Conservation (phyloP, 805 yeast genomes). For the Candida maesae region DNA sequence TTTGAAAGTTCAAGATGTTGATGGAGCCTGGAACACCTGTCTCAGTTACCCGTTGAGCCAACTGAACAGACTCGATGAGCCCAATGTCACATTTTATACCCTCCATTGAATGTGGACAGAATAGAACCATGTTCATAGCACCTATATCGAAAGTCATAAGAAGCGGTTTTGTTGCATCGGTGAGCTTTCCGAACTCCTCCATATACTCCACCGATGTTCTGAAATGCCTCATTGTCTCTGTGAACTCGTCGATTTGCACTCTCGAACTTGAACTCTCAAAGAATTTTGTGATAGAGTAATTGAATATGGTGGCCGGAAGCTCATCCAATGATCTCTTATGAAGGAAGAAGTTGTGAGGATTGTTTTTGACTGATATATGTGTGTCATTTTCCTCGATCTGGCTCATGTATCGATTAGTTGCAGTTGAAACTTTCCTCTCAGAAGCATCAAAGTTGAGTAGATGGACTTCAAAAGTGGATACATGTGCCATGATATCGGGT, state of each 20-base stretch:
- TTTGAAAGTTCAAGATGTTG: constrained; percentile 16
- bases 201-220: constrained; percentile 1
- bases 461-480: constrained; percentile 5
- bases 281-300: constrained; percentile 6
- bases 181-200: constrained; percentile 2
- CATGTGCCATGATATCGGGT: constrained; percentile 5
- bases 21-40: constrained; percentile 4
- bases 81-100: constrained; percentile 6
- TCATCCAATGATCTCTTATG: constrained; percentile 1
- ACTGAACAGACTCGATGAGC: constrained; percentile 7
- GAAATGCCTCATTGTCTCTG: constrained; percentile 1
- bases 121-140: constrained; percentile 11
- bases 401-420: constrained; percentile 2
- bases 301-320: constrained; percentile 2
- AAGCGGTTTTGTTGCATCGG: neutral
- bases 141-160: constrained; percentile 7
- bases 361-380: constrained; percentile 1
- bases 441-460: constrained; percentile 11
- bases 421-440: constrained; percentile 4
- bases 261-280: neutral
- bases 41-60: constrained; percentile 2
- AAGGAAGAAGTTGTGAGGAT: constrained; percentile 9
- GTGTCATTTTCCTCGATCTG: neutral
- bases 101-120: constrained; percentile 15
- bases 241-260: constrained; percentile 5